phyloP scores from a whole-genome alignment of 768 basidiomycete genomes.

The Rhodotorula kratochvilovae region DNA sequence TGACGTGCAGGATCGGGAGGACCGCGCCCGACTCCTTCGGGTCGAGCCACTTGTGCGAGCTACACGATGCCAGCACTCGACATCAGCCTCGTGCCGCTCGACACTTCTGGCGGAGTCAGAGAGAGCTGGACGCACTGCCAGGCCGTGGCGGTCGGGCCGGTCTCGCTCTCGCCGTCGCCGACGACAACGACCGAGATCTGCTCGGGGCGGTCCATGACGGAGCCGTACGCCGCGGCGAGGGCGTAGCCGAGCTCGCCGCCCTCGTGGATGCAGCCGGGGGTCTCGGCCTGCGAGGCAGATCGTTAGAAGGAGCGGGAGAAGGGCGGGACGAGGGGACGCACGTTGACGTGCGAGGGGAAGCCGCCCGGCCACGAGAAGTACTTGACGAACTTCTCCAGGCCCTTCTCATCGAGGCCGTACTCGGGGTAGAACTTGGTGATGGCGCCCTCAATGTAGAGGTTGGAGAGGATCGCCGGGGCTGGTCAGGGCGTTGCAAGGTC shows the following conservation, averaged over 20 bases:
- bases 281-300: conserved; percentile 61
- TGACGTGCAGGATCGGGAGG: conserved; percentile 77
- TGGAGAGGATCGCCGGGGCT: conserved; percentile 84
- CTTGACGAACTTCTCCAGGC: conserved; percentile 60
- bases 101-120: too few relatives aligned
- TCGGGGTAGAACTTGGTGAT: conserved; percentile 52
- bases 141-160: conserved; percentile 48
- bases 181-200: conserved; percentile 73
- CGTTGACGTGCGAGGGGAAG: conserved; percentile 58
- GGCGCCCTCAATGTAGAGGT: conserved; percentile 79
- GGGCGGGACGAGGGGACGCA: not conserved
- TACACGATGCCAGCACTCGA: too few relatives aligned
- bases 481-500: not conserved
- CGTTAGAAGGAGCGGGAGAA: conserved; percentile 45
- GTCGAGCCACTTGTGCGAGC: conserved; percentile 83
- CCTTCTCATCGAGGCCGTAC: conserved; percentile 47
- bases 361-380: conserved; percentile 77
- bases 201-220: conserved; percentile 85
- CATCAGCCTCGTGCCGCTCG: too few relatives aligned
- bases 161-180: conserved; percentile 70
- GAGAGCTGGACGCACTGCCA: conserved; percentile 40
- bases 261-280: conserved; percentile 85
- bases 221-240: conserved; percentile 74
- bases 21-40: conserved; percentile 85
- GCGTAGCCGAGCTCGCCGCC: conserved; percentile 85